These are phyloP conservation scores for Rhodotorula sp. DNA, from an alignment of 1,284 basidiomycete genomes.

Conservation along the genomic window DNA sequence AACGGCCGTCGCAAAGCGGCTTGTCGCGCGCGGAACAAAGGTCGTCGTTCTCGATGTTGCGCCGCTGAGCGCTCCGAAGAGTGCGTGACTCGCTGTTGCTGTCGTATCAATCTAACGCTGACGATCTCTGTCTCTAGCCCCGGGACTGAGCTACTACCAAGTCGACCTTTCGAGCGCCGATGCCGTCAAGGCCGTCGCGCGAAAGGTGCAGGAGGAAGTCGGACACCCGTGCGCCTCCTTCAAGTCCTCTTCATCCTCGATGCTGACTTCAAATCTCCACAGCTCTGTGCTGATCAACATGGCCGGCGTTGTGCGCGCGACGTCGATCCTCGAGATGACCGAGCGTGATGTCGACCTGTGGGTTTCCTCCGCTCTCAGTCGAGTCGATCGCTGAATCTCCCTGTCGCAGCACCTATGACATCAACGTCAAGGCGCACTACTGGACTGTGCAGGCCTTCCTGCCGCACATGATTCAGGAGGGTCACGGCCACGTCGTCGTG, in stretches of 20 bases:
- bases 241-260: too few relatives aligned
- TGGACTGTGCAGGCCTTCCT: conserved; percentile 90
- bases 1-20: conserved; percentile 75
- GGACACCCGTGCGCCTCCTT: conserved; percentile 40
- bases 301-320: conserved; percentile 91
- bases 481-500: conserved; percentile 76
- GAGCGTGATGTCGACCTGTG: conserved; percentile 78
- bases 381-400: too few relatives aligned
- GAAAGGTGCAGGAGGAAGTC: conserved; percentile 72
- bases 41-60: conserved; percentile 79
- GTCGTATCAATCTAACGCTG: background rate
- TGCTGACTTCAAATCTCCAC: too few relatives aligned
- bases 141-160: conserved; percentile 70
- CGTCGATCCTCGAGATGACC: conserved; percentile 73
- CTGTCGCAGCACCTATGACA: conserved; percentile 72
- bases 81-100: conserved; percentile 20
- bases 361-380: conserved; percentile 44
- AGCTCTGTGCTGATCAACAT: conserved; percentile 87
- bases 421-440: conserved; percentile 85
- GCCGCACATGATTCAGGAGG: conserved; percentile 77
- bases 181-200: conserved; percentile 70
- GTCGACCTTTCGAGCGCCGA: conserved; percentile 88
- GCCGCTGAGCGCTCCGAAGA: conserved; percentile 3
- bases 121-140: conserved; percentile 54
- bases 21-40: conserved; percentile 74